Base-by-base conservation (phyloP, 2,329 filamentous ascomycete genomes). In the Cladosporium oxysporum region DNA sequence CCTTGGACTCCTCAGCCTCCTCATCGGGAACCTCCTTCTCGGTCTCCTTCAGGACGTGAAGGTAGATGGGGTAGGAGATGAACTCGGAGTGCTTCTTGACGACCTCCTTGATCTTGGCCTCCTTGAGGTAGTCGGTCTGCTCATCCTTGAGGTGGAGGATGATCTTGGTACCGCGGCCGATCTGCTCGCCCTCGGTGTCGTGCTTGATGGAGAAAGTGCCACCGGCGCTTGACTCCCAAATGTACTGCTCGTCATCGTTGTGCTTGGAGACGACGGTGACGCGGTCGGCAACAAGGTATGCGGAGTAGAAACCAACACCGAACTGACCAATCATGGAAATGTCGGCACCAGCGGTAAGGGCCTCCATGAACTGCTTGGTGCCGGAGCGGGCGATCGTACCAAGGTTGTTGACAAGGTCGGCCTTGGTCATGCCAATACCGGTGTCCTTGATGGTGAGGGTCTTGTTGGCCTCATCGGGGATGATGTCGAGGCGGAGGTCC, bases 51-150 rank as follows among this genome's bases (percentile, higher is more conserved):
- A 91, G 84, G 79, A 99, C 93, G 86, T 99, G 95, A 74, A 99
- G 94, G 88, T 97, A 99, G 90, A 99, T 99, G 79, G 95, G 95
- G 88, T 99, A 99, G 61, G 95, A 98, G 87, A 99, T 99, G 88
- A 99, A 99, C 87, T 99, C 95, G 80, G 95, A 98, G 91, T 99
- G 95, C 92, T 99, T 99, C 93, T 98, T 98, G 87, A 99, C 93
- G 73, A 99, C 94, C 88, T 99, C 95, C 91, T 99, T 99, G 87
- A 99, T 91, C 88, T 94, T 95, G 87, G 87, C 87, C 91, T 99
- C 95, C 83, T 98, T 96, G 74, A 98, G 87, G 89, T 97, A 99
- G 82, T 98, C 95, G 72, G 86, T 87, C 88, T 99, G 95, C 89
- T 99, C 95, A 76, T 99, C 95, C 91, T 99, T 99, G 79, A 99